Conservation (phyloP, 495 filamentous ascomycete genomes). For the Hypoxylon lenormandii region DNA sequence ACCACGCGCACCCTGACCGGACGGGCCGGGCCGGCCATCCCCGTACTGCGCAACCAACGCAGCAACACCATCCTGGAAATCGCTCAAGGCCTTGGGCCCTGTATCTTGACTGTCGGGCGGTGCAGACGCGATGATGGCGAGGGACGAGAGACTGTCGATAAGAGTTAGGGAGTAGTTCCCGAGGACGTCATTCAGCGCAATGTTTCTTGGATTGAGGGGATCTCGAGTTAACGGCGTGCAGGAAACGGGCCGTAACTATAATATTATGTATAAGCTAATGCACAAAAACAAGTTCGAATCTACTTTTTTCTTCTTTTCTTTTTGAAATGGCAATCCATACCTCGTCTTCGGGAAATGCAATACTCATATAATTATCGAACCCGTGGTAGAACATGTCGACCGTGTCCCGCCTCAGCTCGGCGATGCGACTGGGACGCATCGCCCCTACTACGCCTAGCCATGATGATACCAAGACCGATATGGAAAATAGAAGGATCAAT, state of each 20-base stretch:
- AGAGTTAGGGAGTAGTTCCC: constrained; percentile 97
- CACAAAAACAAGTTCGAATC: background rate
- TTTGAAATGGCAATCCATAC: constrained; percentile 50
- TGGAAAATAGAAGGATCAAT: constrained; percentile 29
- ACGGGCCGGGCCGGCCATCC: constrained; percentile 76
- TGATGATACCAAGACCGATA: constrained; percentile 41
- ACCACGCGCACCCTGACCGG: constrained; percentile 76
- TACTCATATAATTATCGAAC: constrained; percentile 90
- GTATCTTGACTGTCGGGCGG: constrained; percentile 62
- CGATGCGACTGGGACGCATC: constrained; percentile 66
- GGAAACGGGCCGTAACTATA: constrained; percentile 81
- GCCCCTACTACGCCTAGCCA: constrained; percentile 55
- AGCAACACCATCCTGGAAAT: constrained; percentile 84
- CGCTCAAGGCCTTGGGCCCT: constrained; percentile 70
- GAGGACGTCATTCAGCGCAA: constrained; percentile 93
- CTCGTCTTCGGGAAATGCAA: constrained; percentile 98
- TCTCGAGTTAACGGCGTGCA: constrained; percentile 87
- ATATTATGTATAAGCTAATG: constrained; percentile 27
- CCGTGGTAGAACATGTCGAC: constrained; percentile 97
- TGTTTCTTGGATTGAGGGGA: constrained; percentile 78
- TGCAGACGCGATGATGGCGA: constrained; percentile 87
- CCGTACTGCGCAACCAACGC: constrained; percentile 87
- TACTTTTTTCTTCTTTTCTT: background rate
- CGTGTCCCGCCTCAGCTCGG: constrained; percentile 74
- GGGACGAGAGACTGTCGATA: constrained; percentile 91